A percentile compares a stretch with the other conserved stretches of the same genome.
Conservation (phyloP, 2,329 filamentous ascomycete genomes). For the Venturia carpophila region DNA sequence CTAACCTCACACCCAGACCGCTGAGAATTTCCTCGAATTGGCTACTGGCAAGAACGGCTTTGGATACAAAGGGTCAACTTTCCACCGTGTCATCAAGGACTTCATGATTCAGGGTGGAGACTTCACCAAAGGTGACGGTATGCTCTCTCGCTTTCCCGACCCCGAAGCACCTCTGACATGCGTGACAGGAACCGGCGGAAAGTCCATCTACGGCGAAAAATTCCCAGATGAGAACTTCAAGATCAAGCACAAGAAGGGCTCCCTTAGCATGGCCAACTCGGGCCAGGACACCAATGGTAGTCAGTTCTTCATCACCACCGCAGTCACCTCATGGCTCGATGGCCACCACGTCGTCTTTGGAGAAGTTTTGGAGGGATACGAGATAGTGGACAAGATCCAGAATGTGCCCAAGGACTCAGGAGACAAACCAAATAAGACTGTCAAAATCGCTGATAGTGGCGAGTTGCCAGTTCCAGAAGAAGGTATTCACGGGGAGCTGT, state of each 20-base stretch:
- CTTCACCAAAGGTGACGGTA: slow-evolving; percentile 69
- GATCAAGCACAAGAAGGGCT: slow-evolving; percentile 81
- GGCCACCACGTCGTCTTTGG: slow-evolving; percentile 81
- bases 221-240: slow-evolving; percentile 93
- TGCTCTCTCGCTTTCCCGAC: slow-evolving; percentile 9
- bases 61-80: slow-evolving; percentile 71
- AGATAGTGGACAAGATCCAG: slow-evolving; percentile 72
- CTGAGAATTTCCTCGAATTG: slow-evolving; percentile 63
- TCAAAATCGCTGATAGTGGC: slow-evolving; percentile 78
- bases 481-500: slow-evolving; percentile 89
- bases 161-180: slow-evolving; percentile 18
- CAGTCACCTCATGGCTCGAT: slow-evolving; percentile 73
- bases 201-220: slow-evolving; percentile 79
- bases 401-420: slow-evolving; percentile 55
- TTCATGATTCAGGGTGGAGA: slow-evolving; percentile 93
- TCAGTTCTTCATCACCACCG: slow-evolving; percentile 87
- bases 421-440: slow-evolving; percentile 59
- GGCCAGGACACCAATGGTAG: slow-evolving; percentile 81
- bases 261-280: slow-evolving; percentile 69
- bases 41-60: slow-evolving; percentile 81
- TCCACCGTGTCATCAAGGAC: slow-evolving; percentile 84
- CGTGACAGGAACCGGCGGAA: slow-evolving; percentile 62
- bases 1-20: slow-evolving; percentile 39
- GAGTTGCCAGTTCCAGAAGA: slow-evolving; percentile 75
- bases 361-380: slow-evolving; percentile 80